These are phyloP conservation scores for Monilinia fructicola DNA, from an alignment of 2,329 filamentous ascomycete species.

Conservation along the genomic window DNA sequence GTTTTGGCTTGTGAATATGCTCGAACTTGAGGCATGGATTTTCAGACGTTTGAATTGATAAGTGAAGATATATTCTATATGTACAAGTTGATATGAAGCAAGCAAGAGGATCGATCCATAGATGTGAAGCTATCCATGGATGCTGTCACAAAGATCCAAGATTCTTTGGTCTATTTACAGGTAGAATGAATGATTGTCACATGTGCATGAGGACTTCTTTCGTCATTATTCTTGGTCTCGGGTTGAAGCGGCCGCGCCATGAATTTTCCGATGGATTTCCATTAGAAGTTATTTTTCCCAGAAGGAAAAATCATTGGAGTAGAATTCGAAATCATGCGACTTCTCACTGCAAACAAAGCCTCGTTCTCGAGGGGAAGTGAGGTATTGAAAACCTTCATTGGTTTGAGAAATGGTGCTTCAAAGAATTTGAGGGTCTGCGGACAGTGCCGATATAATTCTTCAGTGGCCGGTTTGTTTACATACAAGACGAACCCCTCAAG, in stretches of 20 bases:
- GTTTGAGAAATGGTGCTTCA: conserved; percentile 29
- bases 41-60: not conserved
- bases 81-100: conserved; percentile 8
- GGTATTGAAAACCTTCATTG: conserved; percentile 29
- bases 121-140: not conserved
- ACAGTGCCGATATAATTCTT: conserved; percentile 37
- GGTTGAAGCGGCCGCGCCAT: conserved; percentile 9
- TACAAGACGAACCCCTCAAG: not conserved
- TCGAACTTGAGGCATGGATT: conserved; percentile 2
- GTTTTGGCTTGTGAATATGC: conserved; percentile 15
- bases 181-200: not conserved
- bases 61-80: conserved; percentile 8
- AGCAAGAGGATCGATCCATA: not conserved
- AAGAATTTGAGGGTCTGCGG: conserved; percentile 30
- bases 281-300: not conserved
- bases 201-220: not conserved
- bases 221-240: conserved; percentile 3
- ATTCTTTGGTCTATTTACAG: not conserved
- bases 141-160: conserved; percentile 1
- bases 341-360: conserved; percentile 27
- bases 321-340: conserved; percentile 31
- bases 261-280: conserved; percentile 1
- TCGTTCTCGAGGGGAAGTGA: conserved; percentile 27
- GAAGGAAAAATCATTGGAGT: not conserved
- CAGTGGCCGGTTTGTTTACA: conserved; percentile 29